Evolutionary conservation across 1,284 basidiomycete species (phyloP), one percentile per base, ranked within the genome.

Genomic region (Gomphus bonarii): DNA sequence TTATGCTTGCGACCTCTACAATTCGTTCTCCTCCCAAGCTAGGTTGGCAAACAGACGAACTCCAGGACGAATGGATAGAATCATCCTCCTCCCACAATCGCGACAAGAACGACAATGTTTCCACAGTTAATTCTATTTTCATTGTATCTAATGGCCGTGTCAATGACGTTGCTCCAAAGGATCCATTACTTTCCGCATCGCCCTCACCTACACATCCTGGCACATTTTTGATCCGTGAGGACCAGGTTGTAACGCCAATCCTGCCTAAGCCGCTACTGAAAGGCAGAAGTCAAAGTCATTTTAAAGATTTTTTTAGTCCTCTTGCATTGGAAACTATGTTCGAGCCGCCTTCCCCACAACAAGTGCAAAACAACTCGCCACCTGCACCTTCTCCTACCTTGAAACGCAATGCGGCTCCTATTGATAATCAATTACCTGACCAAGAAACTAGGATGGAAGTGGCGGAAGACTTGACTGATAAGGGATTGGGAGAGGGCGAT

Each of bases 261-360:
- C 67, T 84, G 30, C 80, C 80, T 46, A 82, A 81, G 66, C 84
- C 84, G 3, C 83, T 85, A 25, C 81, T 80, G 7, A 70, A 71
- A 59, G 75, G 70, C 64, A 85, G 78, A 73, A 38, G 9, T n/a
- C 88, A 81, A 65, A 73, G 73, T 25, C 65, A 72, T 33, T 77
- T 85, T 46, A 92, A 88, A 69, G 84, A 90, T 67, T 82, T 95
- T 65, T 95, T 95, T 70, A 88, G 83, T 54, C 89, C 90, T 0
- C 69, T 92, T 57, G 83, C 86, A 4, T 75, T 95, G 10, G 91
- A 95, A 69, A 78, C 78, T 55, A 91, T 95, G 88, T 95, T 95
- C 63, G 87, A 93, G 61, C 91, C 92, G 6, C 92, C 92, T 0
- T 88, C 89, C 3, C 87, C 85, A 1, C 84, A 82, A 14, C 10